These are phyloP conservation scores for Fusarium torreyae DNA, from an alignment of 2,329 filamentous ascomycete species.

Conservation along the genomic window DNA sequence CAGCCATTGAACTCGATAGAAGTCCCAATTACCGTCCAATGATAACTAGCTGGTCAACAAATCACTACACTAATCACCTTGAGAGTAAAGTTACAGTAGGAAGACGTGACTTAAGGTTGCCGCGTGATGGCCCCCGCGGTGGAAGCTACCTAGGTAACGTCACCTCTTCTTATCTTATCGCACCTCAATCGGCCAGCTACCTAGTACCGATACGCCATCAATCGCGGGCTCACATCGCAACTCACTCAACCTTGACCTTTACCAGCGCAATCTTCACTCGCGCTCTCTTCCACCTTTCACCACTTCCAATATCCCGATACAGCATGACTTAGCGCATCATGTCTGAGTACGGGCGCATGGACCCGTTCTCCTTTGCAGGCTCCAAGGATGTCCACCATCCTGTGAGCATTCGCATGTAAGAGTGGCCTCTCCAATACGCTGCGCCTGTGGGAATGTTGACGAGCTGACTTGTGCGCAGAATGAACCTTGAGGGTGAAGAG, in stretches of 20 bases:
- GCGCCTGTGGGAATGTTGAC: not conserved
- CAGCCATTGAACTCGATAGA: too few relatives aligned
- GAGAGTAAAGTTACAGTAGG: too few relatives aligned
- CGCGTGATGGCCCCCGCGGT: constrained; percentile 14
- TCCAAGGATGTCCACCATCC: constrained; percentile 87
- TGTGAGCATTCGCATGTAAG: constrained; percentile 75
- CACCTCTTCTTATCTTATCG: constrained; percentile 39
- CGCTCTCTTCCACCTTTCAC: not conserved
- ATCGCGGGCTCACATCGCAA: constrained; percentile 19
- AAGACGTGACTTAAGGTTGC: not conserved
- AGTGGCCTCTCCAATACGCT: not conserved
- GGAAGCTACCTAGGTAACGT: constrained; percentile 4
- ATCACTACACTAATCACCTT: not conserved
- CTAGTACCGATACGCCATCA: not conserved
- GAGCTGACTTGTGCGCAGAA: constrained; percentile 54
- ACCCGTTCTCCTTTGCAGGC: constrained; percentile 95
- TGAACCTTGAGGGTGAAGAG: constrained; percentile 64
- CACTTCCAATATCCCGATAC: not conserved
- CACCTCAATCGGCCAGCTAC: not conserved
- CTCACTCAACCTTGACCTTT: constrained; percentile 4
- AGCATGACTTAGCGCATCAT: constrained; percentile 54
- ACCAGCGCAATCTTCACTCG: constrained; percentile 1
- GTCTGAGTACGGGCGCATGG: constrained; percentile 74
- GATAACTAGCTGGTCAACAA: not conserved
- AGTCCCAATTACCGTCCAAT: too few relatives aligned